Evolutionary conservation across 169 alveolate genomes (phyloP).

Genomic region (Perkinsus marinus): DNA sequence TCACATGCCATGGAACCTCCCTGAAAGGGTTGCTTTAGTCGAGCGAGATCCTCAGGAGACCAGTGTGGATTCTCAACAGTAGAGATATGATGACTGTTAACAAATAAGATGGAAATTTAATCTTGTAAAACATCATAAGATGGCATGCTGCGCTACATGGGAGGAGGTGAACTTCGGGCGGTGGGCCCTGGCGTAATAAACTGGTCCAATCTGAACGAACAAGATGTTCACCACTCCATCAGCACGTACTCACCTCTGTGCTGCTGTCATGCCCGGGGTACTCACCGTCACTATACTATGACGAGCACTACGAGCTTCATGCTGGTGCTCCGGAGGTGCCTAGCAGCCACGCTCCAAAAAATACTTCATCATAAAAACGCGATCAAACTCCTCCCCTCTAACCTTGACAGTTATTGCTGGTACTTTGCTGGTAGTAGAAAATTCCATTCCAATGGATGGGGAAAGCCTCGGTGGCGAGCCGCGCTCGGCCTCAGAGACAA

Average conservation of each 20-base stretch:
- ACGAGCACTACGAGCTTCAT: neutral
- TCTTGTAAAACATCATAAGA: neutral
- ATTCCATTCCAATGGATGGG: no score
- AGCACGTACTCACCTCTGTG: neutral
- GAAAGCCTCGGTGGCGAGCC: neutral
- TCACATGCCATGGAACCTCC: no score
- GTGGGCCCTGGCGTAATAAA: neutral
- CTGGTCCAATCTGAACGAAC: neutral
- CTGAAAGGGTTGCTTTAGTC: no score
- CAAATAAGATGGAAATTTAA: no score
- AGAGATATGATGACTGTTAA: no score
- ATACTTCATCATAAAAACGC: no score
- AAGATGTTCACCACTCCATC: neutral
- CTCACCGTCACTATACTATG: neutral
- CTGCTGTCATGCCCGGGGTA: neutral
- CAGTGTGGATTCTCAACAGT: no score
- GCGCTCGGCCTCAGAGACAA: neutral
- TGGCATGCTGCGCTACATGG: neutral
- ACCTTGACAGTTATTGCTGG: neutral
- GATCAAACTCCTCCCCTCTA: neutral
- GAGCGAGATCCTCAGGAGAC: no score
- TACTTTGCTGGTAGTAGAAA: neutral
- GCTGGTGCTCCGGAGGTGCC: no score
- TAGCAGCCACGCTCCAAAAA: no score
- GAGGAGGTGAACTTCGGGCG: neutral